Evolutionary conservation across 306 rosid genomes (phyloP), one percentile per base, ranked within the genome.

Genomic region (Styphnolobium japonicum): DNA sequence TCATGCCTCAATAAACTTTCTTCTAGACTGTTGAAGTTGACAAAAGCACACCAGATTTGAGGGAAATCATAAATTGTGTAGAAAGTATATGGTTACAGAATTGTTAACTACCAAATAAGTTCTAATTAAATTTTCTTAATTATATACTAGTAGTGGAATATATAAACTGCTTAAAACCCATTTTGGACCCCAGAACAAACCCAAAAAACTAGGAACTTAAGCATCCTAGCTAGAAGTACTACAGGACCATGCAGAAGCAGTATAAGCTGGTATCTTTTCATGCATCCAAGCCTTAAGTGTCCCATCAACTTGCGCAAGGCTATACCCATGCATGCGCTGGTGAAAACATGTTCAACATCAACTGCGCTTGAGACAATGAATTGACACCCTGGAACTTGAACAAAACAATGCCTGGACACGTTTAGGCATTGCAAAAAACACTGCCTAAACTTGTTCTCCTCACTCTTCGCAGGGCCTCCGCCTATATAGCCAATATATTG

Each of bases 201-300:
- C 34, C 62, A 55, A 67, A 15, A 52, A 12, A 31, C 22, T 12
- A 37, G 16, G 29, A 71, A 53, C 33, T 27, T 12, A 27, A 71
- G 22, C 34, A 15, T 66, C 37, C 48, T 71, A 19, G 10, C 77
- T 80, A 49, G 86, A 34, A 86, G 67, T 23, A 43, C 16, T 51
- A 72, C 45, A 89, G 18, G 98, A 92, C 98, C 98, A 94, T 31
- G 97, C 84, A 79, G 98, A 94, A 86, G 94, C 95, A 37, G 94
- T 89, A 57, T 94, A 94, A 84, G 67, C 95, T 67, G 8, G 97
- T 94, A 23, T 85, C 91, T 64, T 91, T 94, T 97, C 98, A n/a
- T n/a, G n/a, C n/a, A 91, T 11, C 97, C 93, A 80, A 94, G 89
- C 67, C 88, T 91, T 9, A 94, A 84, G 0, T n/a, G 88, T 82